Evolutionary conservation across 805 yeast species (phyloP), one percentile per base, ranked within the genome.

Genomic region (Ogataea trehalophila): DNA sequence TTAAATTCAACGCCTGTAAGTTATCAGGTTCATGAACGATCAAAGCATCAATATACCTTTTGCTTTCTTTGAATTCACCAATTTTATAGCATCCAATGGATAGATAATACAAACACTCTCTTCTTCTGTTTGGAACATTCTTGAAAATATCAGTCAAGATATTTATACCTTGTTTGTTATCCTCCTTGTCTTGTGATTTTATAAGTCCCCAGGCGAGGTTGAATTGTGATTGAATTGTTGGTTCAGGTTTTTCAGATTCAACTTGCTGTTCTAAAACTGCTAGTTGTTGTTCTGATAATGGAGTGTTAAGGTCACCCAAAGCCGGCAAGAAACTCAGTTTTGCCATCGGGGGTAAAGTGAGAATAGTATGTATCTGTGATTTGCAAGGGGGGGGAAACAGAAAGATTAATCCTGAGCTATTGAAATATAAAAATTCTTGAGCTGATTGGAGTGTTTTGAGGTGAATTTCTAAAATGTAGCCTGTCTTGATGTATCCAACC

Each of bases 181-280:
- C 85, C 37, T 72, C 75, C 20, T 73, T 71, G 43, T 75, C 73
- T 43, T 66, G 62, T 2, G 95, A 82, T 64, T 89, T 91, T 52
- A 95, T 79, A 43, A 94, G 72, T 4, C 95, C 99, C 99, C 99
- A 94, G 0, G 97, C 95, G 58, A 87, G 87, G 67, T 95, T 94
- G 75, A 94, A 94, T 48, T 82, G 79, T 2, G 97, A 84, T 65
- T 90, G 97, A 0, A 87, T 76, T 0, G 91, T 75, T 0, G 88
- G 90, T 37, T 76, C 72, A 5, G 94, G 95, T 33, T 86, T 83
- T 63, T 94, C 98, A 1, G 84, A 73, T 26, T 81, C 78, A 37
- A 87, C 89, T 59, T 89, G 96, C 56, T 81, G 77, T 53, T 80
- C 83, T 31, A 94, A 75, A 1, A 90, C 77, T 15, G 80, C 83